Conservation (phyloP, 192 early-diverging fungal species). For the Glomus cerebriforme region DNA sequence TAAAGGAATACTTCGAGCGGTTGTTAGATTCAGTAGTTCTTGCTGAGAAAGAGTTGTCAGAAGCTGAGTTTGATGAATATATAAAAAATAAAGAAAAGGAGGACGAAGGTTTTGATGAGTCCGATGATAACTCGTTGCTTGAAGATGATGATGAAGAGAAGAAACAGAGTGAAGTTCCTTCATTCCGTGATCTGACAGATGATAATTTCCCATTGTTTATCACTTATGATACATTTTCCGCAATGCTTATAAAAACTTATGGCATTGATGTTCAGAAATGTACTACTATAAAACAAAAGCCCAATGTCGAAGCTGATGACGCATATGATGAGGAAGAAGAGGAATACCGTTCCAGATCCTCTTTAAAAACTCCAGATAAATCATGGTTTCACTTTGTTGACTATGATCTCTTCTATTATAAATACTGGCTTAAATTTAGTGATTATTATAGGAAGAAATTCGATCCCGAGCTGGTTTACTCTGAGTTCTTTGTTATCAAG, state of each 20-base stretch:
- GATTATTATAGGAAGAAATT: not conserved
- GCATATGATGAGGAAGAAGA: not conserved
- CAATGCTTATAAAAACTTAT: conserved; percentile 18
- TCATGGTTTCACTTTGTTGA: conserved; percentile 17
- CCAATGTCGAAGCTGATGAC: not conserved
- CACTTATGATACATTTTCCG: conserved; percentile 11
- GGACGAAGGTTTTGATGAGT: not conserved
- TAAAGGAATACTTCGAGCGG: conserved; percentile 9
- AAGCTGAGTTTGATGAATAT: conserved; percentile 11
- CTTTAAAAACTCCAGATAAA: not conserved
- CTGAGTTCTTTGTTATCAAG: conserved; percentile 25
- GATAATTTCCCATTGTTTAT: conserved; percentile 24
- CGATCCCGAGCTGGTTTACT: not conserved
- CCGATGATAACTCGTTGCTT: not conserved
- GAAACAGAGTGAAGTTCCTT: not conserved
- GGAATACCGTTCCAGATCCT: not conserved
- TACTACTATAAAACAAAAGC: not conserved
- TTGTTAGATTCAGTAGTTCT: conserved; percentile 1
- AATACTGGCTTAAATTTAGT: conserved; percentile 7
- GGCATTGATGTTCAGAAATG: conserved; percentile 19
- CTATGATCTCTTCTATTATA: not conserved
- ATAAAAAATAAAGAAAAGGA: not conserved
- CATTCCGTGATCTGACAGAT: conserved; percentile 19
- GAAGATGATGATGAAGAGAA: not conserved
- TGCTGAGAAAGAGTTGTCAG: conserved; percentile 7